A percentile compares a stretch with the other conserved stretches of the same genome.
phyloP scores from a whole-genome alignment of 257 asterid genomes.

The Cinchona pubescens region DNA sequence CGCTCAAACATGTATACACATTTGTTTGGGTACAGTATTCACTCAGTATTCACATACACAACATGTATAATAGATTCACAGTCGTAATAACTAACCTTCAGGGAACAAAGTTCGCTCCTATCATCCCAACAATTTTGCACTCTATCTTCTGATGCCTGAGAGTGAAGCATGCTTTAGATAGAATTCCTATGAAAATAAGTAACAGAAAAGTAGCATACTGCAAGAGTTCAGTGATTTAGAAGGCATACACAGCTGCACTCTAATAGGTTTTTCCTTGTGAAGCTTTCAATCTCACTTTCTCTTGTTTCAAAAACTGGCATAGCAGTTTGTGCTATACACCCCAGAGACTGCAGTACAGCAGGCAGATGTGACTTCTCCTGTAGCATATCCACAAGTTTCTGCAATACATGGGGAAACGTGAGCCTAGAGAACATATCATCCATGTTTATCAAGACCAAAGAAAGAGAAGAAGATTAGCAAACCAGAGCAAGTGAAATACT shows the following conservation, averaged over 20 bases:
- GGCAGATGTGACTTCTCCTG: constrained; percentile 85
- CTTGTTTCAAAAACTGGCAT: constrained; percentile 98
- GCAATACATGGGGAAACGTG: constrained; percentile 23
- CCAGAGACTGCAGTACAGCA: constrained; percentile 96
- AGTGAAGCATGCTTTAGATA: constrained; percentile 20
- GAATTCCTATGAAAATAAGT: neutral
- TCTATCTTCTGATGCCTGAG: constrained; percentile 60
- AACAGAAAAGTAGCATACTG: neutral
- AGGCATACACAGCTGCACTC: constrained; percentile 68
- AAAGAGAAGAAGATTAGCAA: constrained; percentile 16
- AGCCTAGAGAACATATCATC: constrained; percentile 14
- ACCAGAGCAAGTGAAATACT: neutral
- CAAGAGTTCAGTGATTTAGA: constrained; percentile 10
- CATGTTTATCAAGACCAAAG: constrained; percentile 6
- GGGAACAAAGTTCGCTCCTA: constrained; percentile 79
- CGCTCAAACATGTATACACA: neutral
- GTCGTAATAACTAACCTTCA: constrained; percentile 57
- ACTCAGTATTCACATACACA: neutral
- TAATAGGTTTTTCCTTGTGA: constrained; percentile 71
- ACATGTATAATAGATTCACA: neutral
- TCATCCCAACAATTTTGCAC: constrained; percentile 78
- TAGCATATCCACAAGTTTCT: constrained; percentile 97
- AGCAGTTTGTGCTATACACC: constrained; percentile 97
- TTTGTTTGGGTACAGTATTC: neutral
- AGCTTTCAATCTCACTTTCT: constrained; percentile 79